Evolutionary conservation across 2,329 filamentous ascomycete species (phyloP), one percentile per base, ranked within the genome.

Genomic region (Monosporascus sp.): DNA sequence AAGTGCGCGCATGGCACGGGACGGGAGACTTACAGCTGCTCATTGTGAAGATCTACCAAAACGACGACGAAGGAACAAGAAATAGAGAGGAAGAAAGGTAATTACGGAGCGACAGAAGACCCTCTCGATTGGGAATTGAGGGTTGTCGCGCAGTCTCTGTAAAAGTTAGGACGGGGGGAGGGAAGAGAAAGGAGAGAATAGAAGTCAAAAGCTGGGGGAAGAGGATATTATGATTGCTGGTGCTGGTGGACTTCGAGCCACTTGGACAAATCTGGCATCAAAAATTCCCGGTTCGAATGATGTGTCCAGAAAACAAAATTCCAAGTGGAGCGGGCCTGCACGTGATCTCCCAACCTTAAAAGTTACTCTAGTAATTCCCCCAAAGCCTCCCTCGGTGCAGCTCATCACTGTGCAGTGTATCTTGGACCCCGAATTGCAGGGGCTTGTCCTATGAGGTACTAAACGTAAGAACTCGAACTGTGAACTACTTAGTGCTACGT

Each of bases 11-110:
- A 34, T 27, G 22, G 15, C 15, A 47, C 51, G 27, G 34, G 47
- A 55, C 25, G 52, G 45, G 49, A 51, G 31, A 68, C 70, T 70
- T 65, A 71, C 69, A 59, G 62, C 67, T 71, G 58, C 68, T 71
- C 70, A 72, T 66, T 47, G 54, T 68, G 58, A 44, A 53, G 34
- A 44, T 46, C 36, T 56, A 57, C 50, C 51, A 57, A 47, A 57
- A 48, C 44, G 45, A 56, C 42, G 52, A 53, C n/a, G 47, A 60
- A 51, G 50, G 42, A 55, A 59, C 54, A 57, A 54, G 52, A 59
- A 58, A 47, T 56, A 61, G 59, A 53, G 45, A 58, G 50, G 56
- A 54, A 51, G 39, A 53, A 57, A 52, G 31, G 31, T 57, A 55
- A 51, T 57, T 54, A 49, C 51, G 53, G 58, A 62, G 60, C 61